phyloP scores from a whole-genome alignment of 495 filamentous ascomycete species.

The Chaetomium tenue region DNA sequence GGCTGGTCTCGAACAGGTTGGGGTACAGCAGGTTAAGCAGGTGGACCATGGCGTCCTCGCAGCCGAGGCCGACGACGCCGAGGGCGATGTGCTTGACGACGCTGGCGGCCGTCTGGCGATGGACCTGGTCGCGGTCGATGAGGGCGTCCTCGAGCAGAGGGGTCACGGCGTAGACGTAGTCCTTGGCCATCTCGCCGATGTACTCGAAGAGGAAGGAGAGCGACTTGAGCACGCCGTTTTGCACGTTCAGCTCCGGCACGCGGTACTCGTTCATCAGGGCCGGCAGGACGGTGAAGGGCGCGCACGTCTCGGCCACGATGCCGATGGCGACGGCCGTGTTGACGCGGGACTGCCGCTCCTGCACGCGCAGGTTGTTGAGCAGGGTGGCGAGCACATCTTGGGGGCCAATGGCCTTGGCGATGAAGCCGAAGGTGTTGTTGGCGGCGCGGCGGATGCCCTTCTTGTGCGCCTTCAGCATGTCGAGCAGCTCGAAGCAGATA shows the following conservation, averaged over 20 bases:
- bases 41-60: constrained; percentile 98
- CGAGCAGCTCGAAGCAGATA: constrained; percentile 97
- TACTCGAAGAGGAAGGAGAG: constrained; percentile 98
- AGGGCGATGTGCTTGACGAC: constrained; percentile 98
- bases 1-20: constrained; percentile 96
- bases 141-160: constrained; percentile 97
- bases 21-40: constrained; percentile 93
- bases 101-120: constrained; percentile 91
- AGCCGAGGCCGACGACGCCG: constrained; percentile 93
- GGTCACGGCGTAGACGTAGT: constrained; percentile 97
- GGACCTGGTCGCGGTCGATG: constrained; percentile 97
- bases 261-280: constrained; percentile 99
- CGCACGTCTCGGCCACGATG: constrained; percentile 99
- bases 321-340: constrained; percentile 98
- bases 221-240: constrained; percentile 97
- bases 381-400: constrained; percentile 95
- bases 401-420: constrained; percentile 97
- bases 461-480: constrained; percentile 99
- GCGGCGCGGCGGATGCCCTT: constrained; percentile 97
- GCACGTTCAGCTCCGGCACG: constrained; percentile 96
- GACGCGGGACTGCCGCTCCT: constrained; percentile 96
- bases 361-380: constrained; percentile 93
- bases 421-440: constrained; percentile 99
- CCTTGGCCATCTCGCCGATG: constrained; percentile 99
- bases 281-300: constrained; percentile 97